Conservation (phyloP, 2,329 filamentous ascomycete species). For the Hymenotorrendiella dingleyae region DNA sequence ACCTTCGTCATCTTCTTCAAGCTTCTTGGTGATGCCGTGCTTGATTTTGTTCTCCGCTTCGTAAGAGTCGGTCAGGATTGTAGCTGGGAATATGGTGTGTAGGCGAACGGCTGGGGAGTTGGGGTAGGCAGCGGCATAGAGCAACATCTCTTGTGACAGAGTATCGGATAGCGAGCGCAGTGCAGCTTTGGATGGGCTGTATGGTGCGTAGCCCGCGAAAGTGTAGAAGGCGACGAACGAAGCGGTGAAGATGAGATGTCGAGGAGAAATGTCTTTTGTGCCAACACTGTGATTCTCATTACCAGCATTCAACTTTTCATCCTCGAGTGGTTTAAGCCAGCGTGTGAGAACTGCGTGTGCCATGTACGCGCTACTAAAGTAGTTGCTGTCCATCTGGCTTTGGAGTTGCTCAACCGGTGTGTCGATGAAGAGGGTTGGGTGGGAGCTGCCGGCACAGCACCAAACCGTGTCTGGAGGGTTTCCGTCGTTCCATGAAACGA, state of each 20-base stretch:
- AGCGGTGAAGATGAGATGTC: conserved; percentile 79
- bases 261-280: neutral
- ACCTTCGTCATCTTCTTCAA: conserved; percentile 73
- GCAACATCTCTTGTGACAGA: conserved; percentile 71
- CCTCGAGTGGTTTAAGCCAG: conserved; percentile 56
- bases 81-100: conserved; percentile 45
- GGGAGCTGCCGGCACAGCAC: conserved; percentile 72
- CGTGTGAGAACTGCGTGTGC: conserved; percentile 70
- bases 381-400: conserved; percentile 84
- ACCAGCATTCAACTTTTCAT: conserved; percentile 30
- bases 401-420: conserved; percentile 59
- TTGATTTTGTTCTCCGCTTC: conserved; percentile 71
- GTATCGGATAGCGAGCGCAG: conserved; percentile 76
- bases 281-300: conserved; percentile 26
- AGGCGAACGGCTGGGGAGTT: conserved; percentile 17
- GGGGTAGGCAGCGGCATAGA: conserved; percentile 77
- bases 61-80: conserved; percentile 72
- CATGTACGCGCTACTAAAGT: conserved; percentile 78
- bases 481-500: conserved; percentile 70
- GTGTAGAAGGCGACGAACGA: conserved; percentile 69
- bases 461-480: conserved; percentile 75
- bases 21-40: conserved; percentile 66
- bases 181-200: conserved; percentile 77
- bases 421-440: conserved; percentile 71
- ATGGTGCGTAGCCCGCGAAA: conserved; percentile 74